These are phyloP conservation scores for Leccinum subtestaceum DNA, from an alignment of 768 basidiomycete species.

Conservation along the genomic window DNA sequence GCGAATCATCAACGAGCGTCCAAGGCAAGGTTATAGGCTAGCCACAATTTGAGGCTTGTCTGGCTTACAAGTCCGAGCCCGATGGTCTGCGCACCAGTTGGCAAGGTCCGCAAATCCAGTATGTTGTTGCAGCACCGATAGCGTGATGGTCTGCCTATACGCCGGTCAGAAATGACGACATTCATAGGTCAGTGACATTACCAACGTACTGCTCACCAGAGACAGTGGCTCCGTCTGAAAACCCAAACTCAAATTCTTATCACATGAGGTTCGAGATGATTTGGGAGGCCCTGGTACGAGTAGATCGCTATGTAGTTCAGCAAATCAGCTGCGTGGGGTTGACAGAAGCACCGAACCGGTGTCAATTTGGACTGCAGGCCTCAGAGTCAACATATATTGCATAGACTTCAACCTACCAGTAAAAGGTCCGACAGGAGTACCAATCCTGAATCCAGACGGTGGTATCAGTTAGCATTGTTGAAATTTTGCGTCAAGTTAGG, in stretches of 20 bases:
- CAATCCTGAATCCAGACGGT: not conserved
- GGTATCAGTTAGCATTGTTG: too few relatives aligned
- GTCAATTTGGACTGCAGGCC: not conserved
- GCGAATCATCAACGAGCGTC: too few relatives aligned
- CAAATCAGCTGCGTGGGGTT: not conserved
- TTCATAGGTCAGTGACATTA: not conserved
- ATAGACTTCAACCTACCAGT: not conserved
- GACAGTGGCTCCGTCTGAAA: not conserved
- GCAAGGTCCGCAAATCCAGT: not conserved
- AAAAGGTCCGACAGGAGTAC: not conserved
- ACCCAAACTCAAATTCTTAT: not conserved
- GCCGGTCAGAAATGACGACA: not conserved
- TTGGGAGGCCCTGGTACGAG: not conserved
- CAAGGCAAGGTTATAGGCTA: too few relatives aligned
- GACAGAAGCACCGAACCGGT: not conserved
- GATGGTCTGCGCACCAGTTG: too few relatives aligned
- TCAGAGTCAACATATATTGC: not conserved
- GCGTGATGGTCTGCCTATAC: not conserved
- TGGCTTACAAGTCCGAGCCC: too few relatives aligned
- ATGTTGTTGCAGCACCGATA: not conserved
- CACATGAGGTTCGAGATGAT: not conserved
- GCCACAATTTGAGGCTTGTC: too few relatives aligned
- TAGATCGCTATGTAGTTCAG: not conserved
- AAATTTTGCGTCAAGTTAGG: too few relatives aligned
- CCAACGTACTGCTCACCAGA: not conserved